These are phyloP conservation scores for Fusarium secorum DNA, from an alignment of 2,329 filamentous ascomycete species.

Conservation along the genomic window DNA sequence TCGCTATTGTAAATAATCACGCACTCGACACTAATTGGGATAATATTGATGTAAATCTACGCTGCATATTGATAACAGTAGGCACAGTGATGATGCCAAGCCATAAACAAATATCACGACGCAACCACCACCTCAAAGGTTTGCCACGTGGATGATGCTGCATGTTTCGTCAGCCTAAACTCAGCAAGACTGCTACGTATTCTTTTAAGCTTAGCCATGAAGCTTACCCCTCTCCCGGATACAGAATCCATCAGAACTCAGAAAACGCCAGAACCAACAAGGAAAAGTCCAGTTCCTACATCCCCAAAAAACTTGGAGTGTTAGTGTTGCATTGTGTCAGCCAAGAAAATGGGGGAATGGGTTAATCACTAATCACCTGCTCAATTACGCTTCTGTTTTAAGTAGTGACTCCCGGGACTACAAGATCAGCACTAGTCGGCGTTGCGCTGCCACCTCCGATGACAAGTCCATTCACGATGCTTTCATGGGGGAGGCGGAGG, in stretches of 20 bases:
- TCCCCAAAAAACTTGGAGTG: not conserved
- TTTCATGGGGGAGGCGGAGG: not conserved
- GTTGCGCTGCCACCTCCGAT: not conserved
- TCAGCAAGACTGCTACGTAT: not conserved
- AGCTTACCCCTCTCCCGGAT: constrained; percentile 6
- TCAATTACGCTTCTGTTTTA: constrained; percentile 16
- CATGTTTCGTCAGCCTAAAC: constrained; percentile 15
- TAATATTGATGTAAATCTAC: not conserved
- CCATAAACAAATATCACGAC: not conserved
- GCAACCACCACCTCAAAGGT: constrained; percentile 1
- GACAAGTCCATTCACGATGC: constrained; percentile 4
- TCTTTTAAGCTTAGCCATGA: constrained; percentile 29
- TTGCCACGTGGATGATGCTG: constrained; percentile 25
- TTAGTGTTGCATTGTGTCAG: constrained; percentile 15
- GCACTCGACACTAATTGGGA: not conserved
- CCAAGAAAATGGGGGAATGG: not conserved
- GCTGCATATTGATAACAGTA: not conserved
- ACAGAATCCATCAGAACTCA: not conserved
- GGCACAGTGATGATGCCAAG: not conserved
- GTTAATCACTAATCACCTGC: not conserved
- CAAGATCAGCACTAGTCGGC: constrained; percentile 16
- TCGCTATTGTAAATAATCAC: not conserved
- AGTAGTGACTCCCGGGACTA: constrained; percentile 24
- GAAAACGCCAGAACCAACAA: not conserved
- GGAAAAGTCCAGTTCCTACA: not conserved